These are phyloP conservation scores for Ormosia emarginata DNA, from an alignment of 306 rosid genomes.

Conservation along the genomic window DNA sequence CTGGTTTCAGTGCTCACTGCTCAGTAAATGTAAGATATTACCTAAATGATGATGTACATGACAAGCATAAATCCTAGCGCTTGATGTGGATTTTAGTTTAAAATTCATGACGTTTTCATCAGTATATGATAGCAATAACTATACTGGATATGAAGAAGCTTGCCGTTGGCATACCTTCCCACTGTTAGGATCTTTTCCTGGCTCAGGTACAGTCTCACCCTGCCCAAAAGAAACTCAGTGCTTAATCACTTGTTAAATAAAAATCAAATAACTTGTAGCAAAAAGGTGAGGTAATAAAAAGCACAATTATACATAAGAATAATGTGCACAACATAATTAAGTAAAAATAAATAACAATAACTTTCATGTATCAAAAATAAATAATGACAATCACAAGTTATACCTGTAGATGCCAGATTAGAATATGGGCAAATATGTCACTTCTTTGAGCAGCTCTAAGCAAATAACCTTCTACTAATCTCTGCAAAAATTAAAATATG, in stretches of 20 bases:
- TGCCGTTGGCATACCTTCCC: conserved; percentile 62
- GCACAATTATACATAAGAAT: neutral
- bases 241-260: conserved; percentile 7
- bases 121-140: conserved; percentile 5
- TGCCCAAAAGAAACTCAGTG: conserved; percentile 43
- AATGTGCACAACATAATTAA: neutral
- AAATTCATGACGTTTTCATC: conserved; percentile 1
- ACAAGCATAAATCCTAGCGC: neutral
- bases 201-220: conserved; percentile 86
- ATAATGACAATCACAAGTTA: neutral
- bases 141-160: neutral
- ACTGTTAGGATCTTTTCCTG: conserved; percentile 58
- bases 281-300: conserved; percentile 1
- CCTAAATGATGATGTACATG: neutral
- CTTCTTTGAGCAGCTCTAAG: conserved; percentile 96
- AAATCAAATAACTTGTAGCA: neutral
- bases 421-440: conserved; percentile 92
- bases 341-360: neutral
- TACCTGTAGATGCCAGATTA: conserved; percentile 97
- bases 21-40: neutral
- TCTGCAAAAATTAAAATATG: conserved; percentile 51
- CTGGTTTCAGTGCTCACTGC: neutral
- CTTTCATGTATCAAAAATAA: neutral
- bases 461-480: conserved; percentile 89
- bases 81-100: neutral